Evolutionary conservation across 495 filamentous ascomycete species (phyloP), one percentile per base, ranked within the genome.

Genomic region (Trichoderma gamsii): DNA sequence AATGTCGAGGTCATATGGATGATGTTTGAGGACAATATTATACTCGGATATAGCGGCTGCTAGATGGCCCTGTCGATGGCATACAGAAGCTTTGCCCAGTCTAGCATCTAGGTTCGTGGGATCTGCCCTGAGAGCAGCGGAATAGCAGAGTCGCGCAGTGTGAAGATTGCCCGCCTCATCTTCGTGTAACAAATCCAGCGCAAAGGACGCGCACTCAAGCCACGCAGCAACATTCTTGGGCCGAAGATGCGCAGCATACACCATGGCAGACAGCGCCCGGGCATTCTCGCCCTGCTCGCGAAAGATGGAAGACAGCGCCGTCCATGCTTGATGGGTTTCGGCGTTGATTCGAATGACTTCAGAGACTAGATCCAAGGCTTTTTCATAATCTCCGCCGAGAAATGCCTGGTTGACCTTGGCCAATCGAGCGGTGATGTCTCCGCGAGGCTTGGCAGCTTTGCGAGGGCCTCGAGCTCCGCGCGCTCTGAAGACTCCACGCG

Each of bases 321-420:
- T 86, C 84, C 94, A 92, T 35, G 92, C 89, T 25, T 85, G 82
- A 70, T 90, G 89, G 67, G 92, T 91, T 74, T 96, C 93, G 16
- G 90, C 90, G 73, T 97, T 96, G 71, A 88, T 83, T 68, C 90
- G 85, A 66, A 96, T 87, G 13, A 92, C 90, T 72, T 87, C 85
- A 63, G 82, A 79, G 13, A 89, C 85, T 59, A 85, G 79, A 2
- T 86, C 79, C 41, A 86, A 80, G 13, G 92, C 89, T 44, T 82
- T 79, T 35, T 88, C 86, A 73, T 88, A 88, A 59, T 90, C 81
- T 13, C 83, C 81, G 66, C 85, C 81, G 69, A 92, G 85, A 74
- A 89, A 94, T 2, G 88, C 86, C 35, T 86, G 83, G 32, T 85
- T 89, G 8, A 92, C 91, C 72, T 86, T 77, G n/a, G 83, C 86